Percentiles rank a stretch among this genome's conserved stretches.
Conservation (phyloP, 2,329 filamentous ascomycete genomes). For the Macroventuria anomochaeta region DNA sequence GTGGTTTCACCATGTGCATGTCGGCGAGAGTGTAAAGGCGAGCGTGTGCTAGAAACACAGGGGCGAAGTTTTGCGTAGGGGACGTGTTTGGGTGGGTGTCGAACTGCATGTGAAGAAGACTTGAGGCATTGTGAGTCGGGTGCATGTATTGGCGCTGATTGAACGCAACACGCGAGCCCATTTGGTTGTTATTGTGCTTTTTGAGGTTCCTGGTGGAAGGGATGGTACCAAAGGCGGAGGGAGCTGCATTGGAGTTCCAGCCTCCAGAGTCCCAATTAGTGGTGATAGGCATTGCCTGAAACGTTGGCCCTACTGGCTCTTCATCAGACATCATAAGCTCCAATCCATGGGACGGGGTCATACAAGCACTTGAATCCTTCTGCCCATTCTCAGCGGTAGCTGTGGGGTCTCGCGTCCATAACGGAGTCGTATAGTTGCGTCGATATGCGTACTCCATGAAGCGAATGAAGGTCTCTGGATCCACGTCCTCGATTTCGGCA, state of each 20-base stretch:
- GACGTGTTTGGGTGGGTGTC: slow-evolving; percentile 11
- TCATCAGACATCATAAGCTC: too few relatives aligned
- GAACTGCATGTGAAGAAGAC: neutral
- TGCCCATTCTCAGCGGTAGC: neutral
- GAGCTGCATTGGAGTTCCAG: slow-evolving; percentile 3
- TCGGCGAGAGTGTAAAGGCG: slow-evolving; percentile 39
- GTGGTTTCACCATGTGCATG: slow-evolving; percentile 29
- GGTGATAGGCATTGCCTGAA: too few relatives aligned
- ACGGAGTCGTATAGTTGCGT: slow-evolving; percentile 28
- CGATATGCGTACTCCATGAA: slow-evolving; percentile 38
- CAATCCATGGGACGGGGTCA: neutral
- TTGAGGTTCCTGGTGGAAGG: neutral
- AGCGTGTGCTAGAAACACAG: slow-evolving; percentile 39
- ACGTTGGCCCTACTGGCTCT: too few relatives aligned
- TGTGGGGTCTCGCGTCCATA: neutral
- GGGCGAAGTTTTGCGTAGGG: slow-evolving; percentile 24
- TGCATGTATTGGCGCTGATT: neutral
- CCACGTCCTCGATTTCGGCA: slow-evolving; percentile 26
- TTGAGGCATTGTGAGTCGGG: neutral
- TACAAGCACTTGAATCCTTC: neutral
- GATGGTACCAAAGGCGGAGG: neutral
- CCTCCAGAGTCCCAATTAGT: too few relatives aligned
- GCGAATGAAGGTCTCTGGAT: slow-evolving; percentile 33
- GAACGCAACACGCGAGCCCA: neutral
- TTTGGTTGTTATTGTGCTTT: neutral